Percentiles rank a stretch among this genome's conserved stretches.
These are phyloP conservation scores for Fusarium beomiforme DNA, from an alignment of 2,329 filamentous ascomycete genomes.

Conservation along the genomic window DNA sequence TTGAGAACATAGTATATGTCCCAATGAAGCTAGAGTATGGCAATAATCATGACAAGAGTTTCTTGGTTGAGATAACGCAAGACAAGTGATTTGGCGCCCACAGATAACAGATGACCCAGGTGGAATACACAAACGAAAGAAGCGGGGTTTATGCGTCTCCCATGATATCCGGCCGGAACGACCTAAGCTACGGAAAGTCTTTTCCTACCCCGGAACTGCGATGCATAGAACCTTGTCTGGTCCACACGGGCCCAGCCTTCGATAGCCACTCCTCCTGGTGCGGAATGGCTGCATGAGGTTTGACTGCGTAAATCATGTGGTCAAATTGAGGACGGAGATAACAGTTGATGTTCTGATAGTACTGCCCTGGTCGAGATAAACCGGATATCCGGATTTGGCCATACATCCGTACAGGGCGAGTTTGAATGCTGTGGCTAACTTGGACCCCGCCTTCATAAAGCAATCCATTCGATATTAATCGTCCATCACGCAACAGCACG, in stretches of 20 bases:
- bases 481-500: neutral
- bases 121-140: neutral
- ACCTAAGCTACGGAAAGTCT: neutral
- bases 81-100: neutral
- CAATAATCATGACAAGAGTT: neutral
- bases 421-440: neutral
- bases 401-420: neutral
- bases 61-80: accelerated
- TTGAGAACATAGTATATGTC: neutral
- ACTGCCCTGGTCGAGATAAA: neutral
- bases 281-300: neutral
- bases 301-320: accelerated
- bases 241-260: neutral
- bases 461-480: neutral
- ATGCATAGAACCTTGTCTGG: neutral
- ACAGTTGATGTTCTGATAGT: accelerated
- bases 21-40: neutral
- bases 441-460: neutral
- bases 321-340: neutral
- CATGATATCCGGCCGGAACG: neutral
- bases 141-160: neutral
- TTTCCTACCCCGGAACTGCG: neutral
- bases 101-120: neutral
- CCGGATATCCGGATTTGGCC: neutral
- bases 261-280: neutral